Conservation (phyloP, 768 basidiomycete genomes). For the Mycena kentingensis region DNA sequence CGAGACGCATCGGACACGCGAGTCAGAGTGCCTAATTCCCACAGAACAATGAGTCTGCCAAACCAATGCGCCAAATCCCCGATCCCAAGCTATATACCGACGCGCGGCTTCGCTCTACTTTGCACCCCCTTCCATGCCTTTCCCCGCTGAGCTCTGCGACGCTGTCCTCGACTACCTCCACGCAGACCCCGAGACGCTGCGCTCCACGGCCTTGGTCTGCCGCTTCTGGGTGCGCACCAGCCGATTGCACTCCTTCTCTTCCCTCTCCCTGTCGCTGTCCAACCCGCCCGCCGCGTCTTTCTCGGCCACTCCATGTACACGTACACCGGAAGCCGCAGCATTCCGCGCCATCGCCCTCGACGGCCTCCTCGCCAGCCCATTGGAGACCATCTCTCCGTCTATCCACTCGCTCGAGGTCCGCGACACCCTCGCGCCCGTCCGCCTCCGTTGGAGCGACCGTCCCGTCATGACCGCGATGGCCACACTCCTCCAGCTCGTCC, state of each 20-base stretch:
- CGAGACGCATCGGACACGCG: no score
- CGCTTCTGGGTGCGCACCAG: constrained; percentile 31
- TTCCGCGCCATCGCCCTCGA: constrained; percentile 5
- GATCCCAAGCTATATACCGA: no score
- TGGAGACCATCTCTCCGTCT: constrained; percentile 7
- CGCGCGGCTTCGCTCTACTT: no score
- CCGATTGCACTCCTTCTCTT: constrained; percentile 30
- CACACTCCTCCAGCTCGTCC: constrained; percentile 12
- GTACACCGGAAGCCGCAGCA: background rate
- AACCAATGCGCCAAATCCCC: no score
- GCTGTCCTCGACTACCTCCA: constrained; percentile 36
- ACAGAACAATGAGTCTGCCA: no score
- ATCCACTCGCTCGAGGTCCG: constrained; percentile 2
- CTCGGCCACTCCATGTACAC: background rate
- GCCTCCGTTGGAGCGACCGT: background rate
- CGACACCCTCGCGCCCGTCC: constrained; percentile 4
- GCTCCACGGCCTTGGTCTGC: constrained; percentile 27
- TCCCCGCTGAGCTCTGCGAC: constrained; percentile 35
- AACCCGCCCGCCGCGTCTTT: background rate
- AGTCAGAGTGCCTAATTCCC: no score
- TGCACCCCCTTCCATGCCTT: background rate
- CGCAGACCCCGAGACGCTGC: constrained; percentile 26
- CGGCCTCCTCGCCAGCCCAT: constrained; percentile 9
- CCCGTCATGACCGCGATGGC: background rate
- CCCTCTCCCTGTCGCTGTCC: constrained; percentile 11